phyloP scores from a whole-genome alignment of 805 yeast genomes.

The Yamadazyma takamatsuzukensis region DNA sequence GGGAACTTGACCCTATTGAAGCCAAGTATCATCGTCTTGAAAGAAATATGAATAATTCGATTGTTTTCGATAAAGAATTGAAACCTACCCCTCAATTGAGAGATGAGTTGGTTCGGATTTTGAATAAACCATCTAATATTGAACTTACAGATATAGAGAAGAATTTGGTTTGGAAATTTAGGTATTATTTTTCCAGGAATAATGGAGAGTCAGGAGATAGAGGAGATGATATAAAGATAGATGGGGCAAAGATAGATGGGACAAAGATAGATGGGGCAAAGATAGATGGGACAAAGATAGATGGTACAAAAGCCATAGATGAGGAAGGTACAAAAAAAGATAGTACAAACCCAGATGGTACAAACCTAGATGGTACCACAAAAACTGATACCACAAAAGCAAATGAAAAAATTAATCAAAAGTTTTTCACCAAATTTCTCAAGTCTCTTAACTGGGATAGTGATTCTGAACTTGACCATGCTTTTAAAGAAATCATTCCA shows the following conservation, averaged over 20 bases:
- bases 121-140: conserved; percentile 79
- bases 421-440: conserved; percentile 68
- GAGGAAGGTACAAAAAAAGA: conserved; percentile 8
- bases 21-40: conserved; percentile 80
- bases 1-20: conserved; percentile 70
- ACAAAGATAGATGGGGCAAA: conserved; percentile 45
- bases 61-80: conserved; percentile 75
- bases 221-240: too few species aligned
- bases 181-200: conserved; percentile 59
- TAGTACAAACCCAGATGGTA: conserved; percentile 10
- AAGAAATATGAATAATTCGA: conserved; percentile 69
- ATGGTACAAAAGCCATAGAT: too few species aligned
- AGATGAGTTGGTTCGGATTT: conserved; percentile 64
- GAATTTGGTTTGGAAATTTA: conserved; percentile 84
- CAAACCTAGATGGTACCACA: conserved; percentile 6
- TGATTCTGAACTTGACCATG: conserved; percentile 74
- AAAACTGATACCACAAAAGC: conserved; percentile 5
- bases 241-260: conserved; percentile 47
- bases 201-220: too few species aligned
- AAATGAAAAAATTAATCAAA: conserved; percentile 39
- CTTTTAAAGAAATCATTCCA: conserved; percentile 62
- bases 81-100: conserved; percentile 85
- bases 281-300: conserved; percentile 37
- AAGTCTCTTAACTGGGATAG: conserved; percentile 89
- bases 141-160: conserved; percentile 78